phyloP scores from a whole-genome alignment of 176 grass and related monocot genomes.

The Bromus sterilis region DNA sequence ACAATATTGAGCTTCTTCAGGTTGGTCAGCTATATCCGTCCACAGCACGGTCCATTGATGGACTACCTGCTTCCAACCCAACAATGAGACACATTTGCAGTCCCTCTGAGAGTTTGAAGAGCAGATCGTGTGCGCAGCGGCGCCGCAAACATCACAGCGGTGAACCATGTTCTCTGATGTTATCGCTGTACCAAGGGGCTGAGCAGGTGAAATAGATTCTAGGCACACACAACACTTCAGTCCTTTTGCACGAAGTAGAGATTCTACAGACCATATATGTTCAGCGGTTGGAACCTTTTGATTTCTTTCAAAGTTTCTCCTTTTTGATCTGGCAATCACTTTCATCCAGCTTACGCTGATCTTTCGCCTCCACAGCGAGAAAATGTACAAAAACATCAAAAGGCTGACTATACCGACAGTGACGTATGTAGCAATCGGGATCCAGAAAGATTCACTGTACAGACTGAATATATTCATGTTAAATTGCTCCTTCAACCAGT shows the following conservation, averaged over 20 bases:
- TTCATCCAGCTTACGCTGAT: constrained; percentile 77
- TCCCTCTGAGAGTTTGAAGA: constrained; percentile 64
- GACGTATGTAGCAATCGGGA: constrained; percentile 27
- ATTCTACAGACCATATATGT: constrained; percentile 58
- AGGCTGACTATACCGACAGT: constrained; percentile 21
- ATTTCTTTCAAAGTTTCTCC: constrained; percentile 41
- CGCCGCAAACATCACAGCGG: constrained; percentile 63
- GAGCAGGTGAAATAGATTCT: constrained; percentile 47
- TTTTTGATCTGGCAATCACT: constrained; percentile 58
- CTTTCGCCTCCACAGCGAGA: constrained; percentile 42
- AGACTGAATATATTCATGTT: constrained; percentile 1
- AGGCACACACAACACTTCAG: constrained; percentile 67
- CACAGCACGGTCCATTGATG: constrained; percentile 77
- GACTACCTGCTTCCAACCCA: constrained; percentile 43
- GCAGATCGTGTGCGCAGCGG: constrained; percentile 60
- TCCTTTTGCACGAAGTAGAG: constrained; percentile 42
- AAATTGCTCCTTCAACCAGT: constrained; percentile 26
- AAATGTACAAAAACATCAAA: constrained; percentile 39
- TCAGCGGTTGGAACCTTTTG: constrained; percentile 36
- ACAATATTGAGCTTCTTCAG: constrained; percentile 61
- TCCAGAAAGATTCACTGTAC: constrained; percentile 36
- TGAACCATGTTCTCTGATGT: constrained; percentile 39
- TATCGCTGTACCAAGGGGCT: constrained; percentile 20
- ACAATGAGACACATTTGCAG: constrained; percentile 76
- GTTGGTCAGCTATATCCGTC: constrained; percentile 52